These are phyloP conservation scores for Neoarthrinium moseri DNA, from an alignment of 2,329 filamentous ascomycete species.

Conservation along the genomic window DNA sequence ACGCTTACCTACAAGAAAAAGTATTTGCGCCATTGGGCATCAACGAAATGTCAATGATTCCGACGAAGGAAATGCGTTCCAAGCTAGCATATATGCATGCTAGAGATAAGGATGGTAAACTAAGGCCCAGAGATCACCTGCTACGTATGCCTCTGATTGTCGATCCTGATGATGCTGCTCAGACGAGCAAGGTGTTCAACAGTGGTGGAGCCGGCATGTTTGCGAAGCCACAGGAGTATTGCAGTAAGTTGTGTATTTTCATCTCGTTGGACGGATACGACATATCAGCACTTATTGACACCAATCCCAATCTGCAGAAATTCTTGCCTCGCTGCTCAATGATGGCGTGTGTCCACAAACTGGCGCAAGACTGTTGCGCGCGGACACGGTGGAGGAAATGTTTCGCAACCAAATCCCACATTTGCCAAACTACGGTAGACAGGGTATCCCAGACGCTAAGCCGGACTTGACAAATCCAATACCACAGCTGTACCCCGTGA, in stretches of 20 bases:
- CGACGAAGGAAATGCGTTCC: conserved; percentile 49
- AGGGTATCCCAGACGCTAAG: conserved; percentile 43
- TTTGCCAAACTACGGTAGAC: conserved; percentile 51
- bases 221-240: conserved; percentile 59
- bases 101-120: conserved; percentile 41
- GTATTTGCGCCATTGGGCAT: conserved; percentile 48
- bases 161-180: conserved; percentile 37
- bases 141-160: conserved; percentile 34
- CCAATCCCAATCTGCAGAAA: conserved; percentile 34
- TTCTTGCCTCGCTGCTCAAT: conserved; percentile 63
- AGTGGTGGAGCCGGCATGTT: conserved; percentile 63
- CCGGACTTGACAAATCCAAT: conserved; percentile 45
- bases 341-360: conserved; percentile 60
- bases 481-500: conserved; percentile 48
- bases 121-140: conserved; percentile 47
- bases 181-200: too few relatives aligned
- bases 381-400: conserved; percentile 61
- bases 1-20: conserved; percentile 47
- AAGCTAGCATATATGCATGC: conserved; percentile 58
- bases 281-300: not conserved
- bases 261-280: too few relatives aligned
- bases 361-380: conserved; percentile 49
- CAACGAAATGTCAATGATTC: conserved; percentile 55
- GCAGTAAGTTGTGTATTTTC: conserved; percentile 50
- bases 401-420: conserved; percentile 62